Evolutionary conservation across 106 monocot species (phyloP).

Genomic region (Amphibolis antarctica): DNA sequence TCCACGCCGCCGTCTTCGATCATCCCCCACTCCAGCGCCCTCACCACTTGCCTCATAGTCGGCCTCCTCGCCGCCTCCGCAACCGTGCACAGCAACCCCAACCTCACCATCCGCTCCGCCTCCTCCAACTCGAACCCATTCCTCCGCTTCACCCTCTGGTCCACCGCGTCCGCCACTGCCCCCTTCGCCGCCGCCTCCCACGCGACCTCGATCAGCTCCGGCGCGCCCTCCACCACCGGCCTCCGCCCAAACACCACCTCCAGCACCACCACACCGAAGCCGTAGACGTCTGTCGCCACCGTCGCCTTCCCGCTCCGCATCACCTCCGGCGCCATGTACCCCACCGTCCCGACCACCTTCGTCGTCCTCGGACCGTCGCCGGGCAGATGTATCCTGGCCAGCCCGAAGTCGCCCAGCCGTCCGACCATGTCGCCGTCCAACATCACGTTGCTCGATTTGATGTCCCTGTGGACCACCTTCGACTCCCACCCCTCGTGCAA

Average conservation of each 20-base stretch:
- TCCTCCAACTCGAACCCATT: slow-evolving; percentile 28
- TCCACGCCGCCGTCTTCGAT: neutral
- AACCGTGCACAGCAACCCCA: slow-evolving; percentile 51
- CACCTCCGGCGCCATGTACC: slow-evolving; percentile 22
- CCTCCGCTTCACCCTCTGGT: slow-evolving; percentile 18
- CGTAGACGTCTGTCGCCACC: slow-evolving; percentile 13
- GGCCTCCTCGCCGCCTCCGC: slow-evolving; percentile 26
- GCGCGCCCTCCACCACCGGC: slow-evolving; percentile 9
- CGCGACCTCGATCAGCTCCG: slow-evolving; percentile 4
- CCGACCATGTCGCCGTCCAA: slow-evolving; percentile 15
- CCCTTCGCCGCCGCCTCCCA: slow-evolving; percentile 27
- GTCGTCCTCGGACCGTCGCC: neutral
- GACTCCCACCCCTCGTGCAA: slow-evolving; percentile 20
- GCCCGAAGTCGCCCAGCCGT: slow-evolving; percentile 23
- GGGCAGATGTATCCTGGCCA: slow-evolving; percentile 5
- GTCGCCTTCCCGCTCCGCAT: slow-evolving; percentile 7
- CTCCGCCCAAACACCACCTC: slow-evolving; percentile 6
- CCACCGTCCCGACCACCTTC: slow-evolving; percentile 14
- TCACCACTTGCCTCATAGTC: slow-evolving; percentile 52
- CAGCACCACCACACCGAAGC: slow-evolving; percentile 7
- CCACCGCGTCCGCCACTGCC: slow-evolving; percentile 26
- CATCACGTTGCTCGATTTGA: slow-evolving; percentile 26
- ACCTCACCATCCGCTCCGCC: slow-evolving; percentile 30
- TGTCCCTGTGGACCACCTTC: slow-evolving; percentile 22
- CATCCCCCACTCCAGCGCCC: slow-evolving; percentile 31